phyloP scores from a whole-genome alignment of 805 yeast species.

The Starmerella stellata region DNA sequence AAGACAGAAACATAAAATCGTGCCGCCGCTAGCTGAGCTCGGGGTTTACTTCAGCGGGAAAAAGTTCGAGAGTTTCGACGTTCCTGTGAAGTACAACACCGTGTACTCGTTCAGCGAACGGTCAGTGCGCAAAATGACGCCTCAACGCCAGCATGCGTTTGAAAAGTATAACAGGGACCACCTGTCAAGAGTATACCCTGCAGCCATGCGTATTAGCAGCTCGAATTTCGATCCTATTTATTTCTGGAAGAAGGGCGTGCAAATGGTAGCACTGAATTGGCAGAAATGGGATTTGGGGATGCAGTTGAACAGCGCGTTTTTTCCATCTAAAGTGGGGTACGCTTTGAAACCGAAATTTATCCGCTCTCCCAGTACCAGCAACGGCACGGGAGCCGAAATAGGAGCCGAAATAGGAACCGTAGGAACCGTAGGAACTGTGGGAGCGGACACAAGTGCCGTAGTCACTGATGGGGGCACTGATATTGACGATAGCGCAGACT shows the following conservation, averaged over 20 bases:
- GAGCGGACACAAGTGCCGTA: no score
- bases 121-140: slow-evolving; percentile 44
- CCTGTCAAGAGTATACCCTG: slow-evolving; percentile 76
- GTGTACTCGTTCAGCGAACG: slow-evolving; percentile 78
- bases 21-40: slow-evolving; percentile 32
- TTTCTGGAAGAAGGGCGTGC: slow-evolving; percentile 75
- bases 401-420: no score
- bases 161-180: slow-evolving; percentile 60
- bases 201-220: slow-evolving; percentile 55
- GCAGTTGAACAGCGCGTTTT: slow-evolving; percentile 69
- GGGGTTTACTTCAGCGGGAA: slow-evolving; percentile 61
- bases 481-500: neutral
- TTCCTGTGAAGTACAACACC: slow-evolving; percentile 74
- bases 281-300: slow-evolving; percentile 82
- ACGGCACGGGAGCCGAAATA: neutral
- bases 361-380: neutral
- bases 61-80: slow-evolving; percentile 63
- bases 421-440: no score
- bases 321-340: slow-evolving; percentile 42
- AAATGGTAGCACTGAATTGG: slow-evolving; percentile 95
- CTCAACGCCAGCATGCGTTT: slow-evolving; percentile 33
- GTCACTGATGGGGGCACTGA: neutral
- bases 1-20: slow-evolving; percentile 9
- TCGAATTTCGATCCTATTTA: slow-evolving; percentile 62
- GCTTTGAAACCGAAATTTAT: slow-evolving; percentile 46